Percentiles rank a stretch among this genome's conserved stretches.
These are phyloP conservation scores for Gossypium ekmanianum DNA, from an alignment of 345 rosid genomes.

Conservation along the genomic window DNA sequence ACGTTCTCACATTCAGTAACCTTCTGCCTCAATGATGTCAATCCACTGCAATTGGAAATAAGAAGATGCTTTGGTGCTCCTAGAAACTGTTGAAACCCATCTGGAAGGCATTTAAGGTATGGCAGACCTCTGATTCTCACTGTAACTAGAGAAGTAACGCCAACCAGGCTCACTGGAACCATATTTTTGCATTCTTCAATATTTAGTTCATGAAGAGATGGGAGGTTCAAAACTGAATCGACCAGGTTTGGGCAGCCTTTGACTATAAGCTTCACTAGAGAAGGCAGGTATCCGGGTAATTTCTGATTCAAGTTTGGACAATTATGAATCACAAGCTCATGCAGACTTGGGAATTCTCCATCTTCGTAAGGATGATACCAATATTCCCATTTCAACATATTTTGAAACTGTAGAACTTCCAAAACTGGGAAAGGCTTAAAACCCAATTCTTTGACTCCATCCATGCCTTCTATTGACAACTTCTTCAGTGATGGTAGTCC, in stretches of 20 bases:
- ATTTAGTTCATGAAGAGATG: slow-evolving; percentile 8
- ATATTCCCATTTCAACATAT: slow-evolving; percentile 24
- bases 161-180: neutral
- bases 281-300: slow-evolving; percentile 21
- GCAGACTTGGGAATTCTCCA: slow-evolving; percentile 25
- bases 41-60: neutral
- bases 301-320: slow-evolving; percentile 16
- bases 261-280: slow-evolving; percentile 6
- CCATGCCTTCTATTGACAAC: slow-evolving; percentile 20
- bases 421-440: slow-evolving; percentile 22
- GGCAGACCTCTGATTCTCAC: neutral
- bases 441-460: slow-evolving; percentile 14
- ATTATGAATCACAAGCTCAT: slow-evolving; percentile 16
- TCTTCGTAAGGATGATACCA: slow-evolving; percentile 15
- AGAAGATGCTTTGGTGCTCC: neutral
- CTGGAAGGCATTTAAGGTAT: neutral
- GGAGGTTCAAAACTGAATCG: neutral
- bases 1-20: neutral
- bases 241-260: neutral
- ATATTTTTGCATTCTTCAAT: slow-evolving; percentile 13
- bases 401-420: slow-evolving; percentile 14
- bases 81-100: neutral
- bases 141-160: slow-evolving; percentile 1
- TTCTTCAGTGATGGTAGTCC: slow-evolving; percentile 22
- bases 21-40: neutral